Conservation (phyloP, 495 filamentous ascomycete species). For the Saxophila tyrrhenica region DNA sequence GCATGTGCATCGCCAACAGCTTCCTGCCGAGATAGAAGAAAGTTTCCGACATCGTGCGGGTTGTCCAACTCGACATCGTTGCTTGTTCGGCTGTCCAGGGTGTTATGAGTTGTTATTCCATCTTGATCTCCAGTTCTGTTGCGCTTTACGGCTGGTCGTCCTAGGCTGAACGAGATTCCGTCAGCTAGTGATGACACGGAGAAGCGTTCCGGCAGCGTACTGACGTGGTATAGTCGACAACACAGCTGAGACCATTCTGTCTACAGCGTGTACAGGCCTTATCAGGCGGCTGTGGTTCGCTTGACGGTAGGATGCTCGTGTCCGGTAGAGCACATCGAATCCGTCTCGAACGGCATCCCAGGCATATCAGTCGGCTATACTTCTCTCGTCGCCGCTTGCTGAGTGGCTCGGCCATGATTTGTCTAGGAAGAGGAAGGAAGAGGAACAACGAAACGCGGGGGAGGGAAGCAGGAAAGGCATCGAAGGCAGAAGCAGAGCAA, state of each 20-base stretch:
- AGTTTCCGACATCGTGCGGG: not conserved
- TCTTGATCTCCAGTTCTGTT: not conserved
- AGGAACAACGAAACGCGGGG: not conserved
- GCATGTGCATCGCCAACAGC: not conserved
- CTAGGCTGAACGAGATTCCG: not conserved
- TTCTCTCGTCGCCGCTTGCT: not conserved
- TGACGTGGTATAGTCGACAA: not conserved
- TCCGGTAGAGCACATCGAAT: not conserved
- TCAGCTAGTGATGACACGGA: too few species aligned
- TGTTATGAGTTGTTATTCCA: too few species aligned
- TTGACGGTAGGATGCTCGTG: not conserved
- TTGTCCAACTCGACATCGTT: not conserved
- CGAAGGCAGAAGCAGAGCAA: not conserved
- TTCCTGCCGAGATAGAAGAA: not conserved
- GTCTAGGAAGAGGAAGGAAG: not conserved
- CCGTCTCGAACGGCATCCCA: not conserved
- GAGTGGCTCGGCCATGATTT: not conserved
- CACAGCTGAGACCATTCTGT: not conserved
- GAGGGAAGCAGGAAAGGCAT: not conserved
- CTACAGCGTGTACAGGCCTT: not conserved
- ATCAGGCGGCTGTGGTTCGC: not conserved
- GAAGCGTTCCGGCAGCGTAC: not conserved
- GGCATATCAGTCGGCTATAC: not conserved
- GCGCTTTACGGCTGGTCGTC: not conserved
- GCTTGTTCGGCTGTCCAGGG: too few species aligned